Evolutionary conservation across 2,329 filamentous ascomycete species (phyloP).

Genomic region (Zymoseptoria tritici): DNA sequence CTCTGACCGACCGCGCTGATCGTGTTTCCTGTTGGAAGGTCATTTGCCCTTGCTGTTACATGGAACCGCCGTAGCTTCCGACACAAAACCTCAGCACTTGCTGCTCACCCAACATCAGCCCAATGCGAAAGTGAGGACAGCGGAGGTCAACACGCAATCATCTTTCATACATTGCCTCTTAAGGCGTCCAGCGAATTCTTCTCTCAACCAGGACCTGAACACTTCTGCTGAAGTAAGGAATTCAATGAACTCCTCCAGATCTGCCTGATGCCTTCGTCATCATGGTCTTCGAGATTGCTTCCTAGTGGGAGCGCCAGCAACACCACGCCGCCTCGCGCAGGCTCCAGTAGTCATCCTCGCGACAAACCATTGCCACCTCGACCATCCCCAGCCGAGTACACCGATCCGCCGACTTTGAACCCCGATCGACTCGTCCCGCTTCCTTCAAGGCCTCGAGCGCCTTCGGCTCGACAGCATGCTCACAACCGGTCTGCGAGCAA

Average conservation of each 20-base stretch:
- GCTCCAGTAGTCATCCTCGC: slow-evolving; percentile 9
- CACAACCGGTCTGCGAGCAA: slow-evolving; percentile 65
- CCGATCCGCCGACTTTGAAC: slow-evolving; percentile 20
- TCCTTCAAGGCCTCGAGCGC: slow-evolving; percentile 13
- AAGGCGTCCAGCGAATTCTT: background rate
- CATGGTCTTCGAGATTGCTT: slow-evolving; percentile 28
- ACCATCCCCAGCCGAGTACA: slow-evolving; percentile 12
- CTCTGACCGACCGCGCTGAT: background rate
- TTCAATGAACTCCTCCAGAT: background rate
- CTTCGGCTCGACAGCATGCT: slow-evolving; percentile 17
- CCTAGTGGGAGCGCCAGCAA: slow-evolving; percentile 17
- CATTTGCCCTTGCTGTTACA: background rate
- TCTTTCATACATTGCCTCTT: background rate
- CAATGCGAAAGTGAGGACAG: background rate
- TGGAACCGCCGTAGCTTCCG: background rate
- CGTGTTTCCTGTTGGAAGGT: background rate
- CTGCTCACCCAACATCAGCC: background rate
- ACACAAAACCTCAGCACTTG: background rate
- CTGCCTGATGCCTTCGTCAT: slow-evolving; percentile 25
- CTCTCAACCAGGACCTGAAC: background rate
- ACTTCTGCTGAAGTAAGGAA: background rate
- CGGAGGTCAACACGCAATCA: background rate
- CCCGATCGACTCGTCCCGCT: slow-evolving; percentile 14
- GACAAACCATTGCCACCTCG: slow-evolving; percentile 20
- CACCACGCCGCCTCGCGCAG: slow-evolving; percentile 10